These are phyloP conservation scores for Boletus pseudo-olivaceus DNA, from an alignment of 768 basidiomycete genomes.

Conservation along the genomic window DNA sequence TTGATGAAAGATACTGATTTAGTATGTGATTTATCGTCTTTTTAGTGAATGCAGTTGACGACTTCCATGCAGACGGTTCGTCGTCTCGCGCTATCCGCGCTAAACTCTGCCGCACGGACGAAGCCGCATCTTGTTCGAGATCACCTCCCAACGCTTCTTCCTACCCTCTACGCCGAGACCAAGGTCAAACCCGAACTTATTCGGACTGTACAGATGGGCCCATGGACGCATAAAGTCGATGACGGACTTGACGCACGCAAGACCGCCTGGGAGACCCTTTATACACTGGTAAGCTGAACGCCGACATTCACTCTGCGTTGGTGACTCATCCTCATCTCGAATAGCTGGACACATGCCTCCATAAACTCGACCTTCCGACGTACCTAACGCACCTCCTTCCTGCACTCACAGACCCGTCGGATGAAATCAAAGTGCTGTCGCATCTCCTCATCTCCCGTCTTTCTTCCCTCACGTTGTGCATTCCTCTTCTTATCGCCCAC, in stretches of 20 bases:
- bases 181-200: slow-evolving; percentile 73
- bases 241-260: slow-evolving; percentile 96
- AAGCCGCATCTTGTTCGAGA: slow-evolving; percentile 91
- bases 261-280: slow-evolving; percentile 96
- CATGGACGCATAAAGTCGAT: slow-evolving; percentile 96
- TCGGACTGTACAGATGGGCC: slow-evolving; percentile 93
- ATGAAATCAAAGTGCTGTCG: slow-evolving; percentile 96
- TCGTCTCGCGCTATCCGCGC: slow-evolving; percentile 79
- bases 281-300: slow-evolving; percentile 70
- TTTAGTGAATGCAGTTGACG: background rate
- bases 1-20: slow-evolving; percentile 87
- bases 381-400: slow-evolving; percentile 79
- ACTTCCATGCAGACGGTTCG: slow-evolving; percentile 68
- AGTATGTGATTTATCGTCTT: slow-evolving; percentile 41
- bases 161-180: slow-evolving; percentile 85
- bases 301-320: background rate
- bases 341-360: slow-evolving; percentile 88
- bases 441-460: slow-evolving; percentile 95
- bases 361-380: slow-evolving; percentile 81
- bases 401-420: slow-evolving; percentile 84
- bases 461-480: slow-evolving; percentile 58
- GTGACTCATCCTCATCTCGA: background rate
- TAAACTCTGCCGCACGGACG: slow-evolving; percentile 93
- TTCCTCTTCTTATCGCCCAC: slow-evolving; percentile 45
- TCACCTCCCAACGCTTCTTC: slow-evolving; percentile 71